Evolutionary conservation across 177 flowering plant species (phyloP).

Genomic region (Vitis hybrid): DNA sequence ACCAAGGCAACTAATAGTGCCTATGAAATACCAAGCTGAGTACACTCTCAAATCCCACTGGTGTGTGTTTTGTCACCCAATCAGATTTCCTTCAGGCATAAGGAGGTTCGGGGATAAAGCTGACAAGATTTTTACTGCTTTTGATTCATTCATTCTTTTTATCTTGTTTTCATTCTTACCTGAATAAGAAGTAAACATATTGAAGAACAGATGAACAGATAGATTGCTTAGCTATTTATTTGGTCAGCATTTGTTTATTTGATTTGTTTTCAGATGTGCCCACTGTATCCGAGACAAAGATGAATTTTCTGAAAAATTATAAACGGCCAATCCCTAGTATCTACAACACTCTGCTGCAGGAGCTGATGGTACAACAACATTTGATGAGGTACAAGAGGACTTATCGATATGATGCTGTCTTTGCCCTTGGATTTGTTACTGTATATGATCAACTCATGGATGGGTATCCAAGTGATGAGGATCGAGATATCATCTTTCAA

Average conservation of each 20-base stretch:
- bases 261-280: constrained; percentile 53
- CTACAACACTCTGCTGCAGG: constrained; percentile 87
- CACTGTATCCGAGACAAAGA: constrained; percentile 80
- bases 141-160: no score
- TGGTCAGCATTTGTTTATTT: not conserved
- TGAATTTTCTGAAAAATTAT: constrained; percentile 72
- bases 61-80: no score
- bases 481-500: constrained; percentile 75
- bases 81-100: no score
- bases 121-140: no score
- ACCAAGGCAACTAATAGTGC: no score
- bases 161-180: no score
- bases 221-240: not conserved
- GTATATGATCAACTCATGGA: constrained; percentile 95
- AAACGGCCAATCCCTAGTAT: constrained; percentile 90
- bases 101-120: no score
- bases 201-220: not conserved
- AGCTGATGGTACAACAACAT: constrained; percentile 92
- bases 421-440: constrained; percentile 97
- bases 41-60: no score
- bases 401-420: constrained; percentile 78
- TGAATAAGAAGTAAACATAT: not conserved
- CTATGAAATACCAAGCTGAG: no score
- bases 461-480: constrained; percentile 87
- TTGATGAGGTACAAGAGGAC: constrained; percentile 79